Percentiles rank a stretch among this genome's conserved stretches.
Conservation (phyloP, 371 early-diverging fungal species). For the Fennellomyces sp. region DNA sequence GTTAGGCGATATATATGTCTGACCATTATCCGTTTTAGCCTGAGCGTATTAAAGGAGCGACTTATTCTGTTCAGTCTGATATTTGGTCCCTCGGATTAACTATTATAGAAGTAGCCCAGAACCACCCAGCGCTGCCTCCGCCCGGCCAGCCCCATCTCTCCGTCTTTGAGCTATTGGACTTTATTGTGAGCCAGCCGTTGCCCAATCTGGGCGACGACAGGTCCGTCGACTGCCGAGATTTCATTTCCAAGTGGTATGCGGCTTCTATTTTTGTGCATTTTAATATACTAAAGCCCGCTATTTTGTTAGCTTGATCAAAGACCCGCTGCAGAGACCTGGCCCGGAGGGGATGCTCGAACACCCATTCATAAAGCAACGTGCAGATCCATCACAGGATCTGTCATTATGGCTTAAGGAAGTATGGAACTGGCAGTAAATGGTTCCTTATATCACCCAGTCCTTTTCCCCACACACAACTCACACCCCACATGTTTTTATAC, state of each 20-base stretch:
- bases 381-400: constrained; percentile 36
- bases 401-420: constrained; percentile 56
- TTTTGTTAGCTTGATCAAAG: constrained; percentile 65
- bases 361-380: constrained; percentile 55
- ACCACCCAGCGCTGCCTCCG: constrained; percentile 86
- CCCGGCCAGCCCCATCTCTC: constrained; percentile 68
- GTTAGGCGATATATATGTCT: no score
- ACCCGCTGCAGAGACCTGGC: constrained; percentile 73
- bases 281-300: background rate
- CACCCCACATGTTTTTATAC: background rate
- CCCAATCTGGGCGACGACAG: constrained; percentile 74
- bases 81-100: constrained; percentile 96
- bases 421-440: constrained; percentile 46
- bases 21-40: constrained; percentile 70
- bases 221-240: constrained; percentile 76
- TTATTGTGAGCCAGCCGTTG: constrained; percentile 87
- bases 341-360: constrained; percentile 73
- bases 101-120: constrained; percentile 90
- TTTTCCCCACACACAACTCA: background rate
- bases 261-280: constrained; percentile 23
- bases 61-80: constrained; percentile 91
- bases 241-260: constrained; percentile 75
- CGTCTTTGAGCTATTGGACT: constrained; percentile 90
- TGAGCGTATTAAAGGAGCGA: constrained; percentile 93
- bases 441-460: background rate